Percentiles rank a stretch among this genome's conserved stretches.
These are phyloP conservation scores for Obba rivulosa DNA, from an alignment of 768 basidiomycete genomes.

Conservation along the genomic window DNA sequence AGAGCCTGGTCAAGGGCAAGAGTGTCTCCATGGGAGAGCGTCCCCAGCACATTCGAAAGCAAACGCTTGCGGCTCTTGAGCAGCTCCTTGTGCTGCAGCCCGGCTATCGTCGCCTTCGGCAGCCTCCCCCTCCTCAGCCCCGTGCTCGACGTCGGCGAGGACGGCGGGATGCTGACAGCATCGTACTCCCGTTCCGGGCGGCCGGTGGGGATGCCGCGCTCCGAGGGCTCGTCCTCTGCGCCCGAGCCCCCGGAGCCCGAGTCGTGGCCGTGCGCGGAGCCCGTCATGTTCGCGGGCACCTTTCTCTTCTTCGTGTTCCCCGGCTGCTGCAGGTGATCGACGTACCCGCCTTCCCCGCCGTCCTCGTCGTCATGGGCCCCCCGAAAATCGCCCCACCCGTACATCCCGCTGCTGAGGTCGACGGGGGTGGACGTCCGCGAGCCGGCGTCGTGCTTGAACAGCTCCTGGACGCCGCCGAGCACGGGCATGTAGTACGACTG, in stretches of 20 bases:
- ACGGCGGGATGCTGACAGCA: neutral
- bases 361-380: constrained; percentile 31
- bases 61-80: constrained; percentile 65
- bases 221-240: constrained; percentile 36
- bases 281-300: constrained; percentile 60
- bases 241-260: constrained; percentile 33
- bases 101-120: constrained; percentile 57
- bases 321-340: constrained; percentile 68
- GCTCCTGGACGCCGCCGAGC: constrained; percentile 42
- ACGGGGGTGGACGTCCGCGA: constrained; percentile 12
- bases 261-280: constrained; percentile 38
- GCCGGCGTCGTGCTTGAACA: constrained; percentile 26
- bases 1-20: constrained; percentile 76
- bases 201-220: constrained; percentile 22
- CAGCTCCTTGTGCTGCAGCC: constrained; percentile 71
- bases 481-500: constrained; percentile 63
- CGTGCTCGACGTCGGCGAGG: constrained; percentile 1
- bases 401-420: constrained; percentile 19
- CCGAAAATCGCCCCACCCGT: constrained; percentile 12
- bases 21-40: constrained; percentile 62
- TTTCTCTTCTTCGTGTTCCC: constrained; percentile 88
- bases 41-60: constrained; percentile 64
- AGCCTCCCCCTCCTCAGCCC: constrained; percentile 38
- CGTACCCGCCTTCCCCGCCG: constrained; percentile 54
- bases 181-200: constrained; percentile 22